These are phyloP conservation scores for Boletus speciosus DNA, from an alignment of 768 basidiomycete genomes.

Conservation along the genomic window DNA sequence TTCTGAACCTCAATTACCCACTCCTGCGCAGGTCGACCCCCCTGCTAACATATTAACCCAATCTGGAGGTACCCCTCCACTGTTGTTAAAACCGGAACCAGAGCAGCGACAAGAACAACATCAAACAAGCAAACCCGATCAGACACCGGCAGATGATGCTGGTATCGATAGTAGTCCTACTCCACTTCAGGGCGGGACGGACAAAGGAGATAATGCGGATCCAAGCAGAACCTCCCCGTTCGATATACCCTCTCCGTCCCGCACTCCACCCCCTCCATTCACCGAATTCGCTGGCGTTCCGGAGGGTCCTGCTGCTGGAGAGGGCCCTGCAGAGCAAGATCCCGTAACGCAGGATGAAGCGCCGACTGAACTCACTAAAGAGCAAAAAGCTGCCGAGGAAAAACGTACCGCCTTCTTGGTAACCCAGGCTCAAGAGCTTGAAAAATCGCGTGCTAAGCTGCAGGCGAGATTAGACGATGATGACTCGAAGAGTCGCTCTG, in stretches of 20 bases:
- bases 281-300: conserved; percentile 16
- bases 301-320: conserved; percentile 3
- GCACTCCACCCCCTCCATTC: conserved; percentile 29
- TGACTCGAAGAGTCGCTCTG: neutral
- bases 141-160: neutral
- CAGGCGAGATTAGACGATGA: conserved; percentile 4
- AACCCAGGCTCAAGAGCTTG: conserved; percentile 14
- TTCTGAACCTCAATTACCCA: conserved; percentile 11
- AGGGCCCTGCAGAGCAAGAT: conserved; percentile 5
- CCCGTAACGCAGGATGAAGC: conserved; percentile 16
- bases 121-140: neutral
- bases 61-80: conserved; percentile 1
- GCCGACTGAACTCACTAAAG: conserved; percentile 17
- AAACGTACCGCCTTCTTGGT: conserved; percentile 21
- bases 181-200: neutral
- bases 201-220: neutral
- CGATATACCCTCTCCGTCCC: conserved; percentile 5
- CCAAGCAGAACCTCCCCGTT: conserved; percentile 1
- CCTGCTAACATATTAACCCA: conserved; percentile 14
- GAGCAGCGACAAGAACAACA: neutral
- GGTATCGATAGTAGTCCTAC: conserved; percentile 11
- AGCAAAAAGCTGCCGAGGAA: conserved; percentile 20
- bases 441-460: conserved; percentile 4
- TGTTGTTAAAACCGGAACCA: conserved; percentile 1
- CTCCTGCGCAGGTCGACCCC: conserved; percentile 27